Percentiles rank a stretch among this genome's conserved stretches.
Evolutionary conservation across 495 filamentous ascomycete species (phyloP).

Genomic region (Aspergillus coremiiformis): DNA sequence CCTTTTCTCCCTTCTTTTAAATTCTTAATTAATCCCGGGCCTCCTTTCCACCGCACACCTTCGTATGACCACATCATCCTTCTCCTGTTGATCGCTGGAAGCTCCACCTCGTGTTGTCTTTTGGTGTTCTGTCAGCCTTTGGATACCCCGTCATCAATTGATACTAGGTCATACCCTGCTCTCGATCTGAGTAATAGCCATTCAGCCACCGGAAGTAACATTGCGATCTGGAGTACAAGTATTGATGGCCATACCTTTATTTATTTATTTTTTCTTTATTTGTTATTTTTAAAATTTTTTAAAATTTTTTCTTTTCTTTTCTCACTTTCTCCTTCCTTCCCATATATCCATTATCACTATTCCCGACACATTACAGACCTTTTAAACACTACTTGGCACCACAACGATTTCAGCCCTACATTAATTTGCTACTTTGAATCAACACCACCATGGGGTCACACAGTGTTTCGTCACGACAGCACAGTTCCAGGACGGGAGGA

Average conservation of each 20-base stretch:
- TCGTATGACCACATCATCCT: constrained; percentile 13
- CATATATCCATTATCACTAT: too few relatives aligned
- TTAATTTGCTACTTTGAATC: too few relatives aligned
- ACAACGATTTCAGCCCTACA: too few relatives aligned
- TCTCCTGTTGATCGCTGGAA: constrained; percentile 1
- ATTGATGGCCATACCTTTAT: constrained; percentile 9
- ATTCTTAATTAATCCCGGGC: constrained; percentile 6
- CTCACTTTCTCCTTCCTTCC: background rate
- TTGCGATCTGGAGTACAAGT: background rate
- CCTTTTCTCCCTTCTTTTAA: background rate
- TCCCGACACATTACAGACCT: too few relatives aligned
- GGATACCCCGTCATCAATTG: background rate
- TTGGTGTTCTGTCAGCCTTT: constrained; percentile 2
- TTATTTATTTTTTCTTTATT: constrained; percentile 6
- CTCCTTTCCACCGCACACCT: background rate
- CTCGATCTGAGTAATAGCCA: constrained; percentile 3
- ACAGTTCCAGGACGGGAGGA: constrained; percentile 22
- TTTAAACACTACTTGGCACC: too few relatives aligned
- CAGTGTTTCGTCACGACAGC: constrained; percentile 26
- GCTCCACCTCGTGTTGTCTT: background rate
- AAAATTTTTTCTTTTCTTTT: background rate
- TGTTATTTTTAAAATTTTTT: too few relatives aligned
- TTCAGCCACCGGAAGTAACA: background rate
- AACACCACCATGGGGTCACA: constrained; percentile 30
- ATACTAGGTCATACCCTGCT: background rate